Evolutionary conservation across 352 stramenopile species (phyloP), one percentile per base, ranked within the genome.

Genomic region (Phytophthora ohioensis): DNA sequence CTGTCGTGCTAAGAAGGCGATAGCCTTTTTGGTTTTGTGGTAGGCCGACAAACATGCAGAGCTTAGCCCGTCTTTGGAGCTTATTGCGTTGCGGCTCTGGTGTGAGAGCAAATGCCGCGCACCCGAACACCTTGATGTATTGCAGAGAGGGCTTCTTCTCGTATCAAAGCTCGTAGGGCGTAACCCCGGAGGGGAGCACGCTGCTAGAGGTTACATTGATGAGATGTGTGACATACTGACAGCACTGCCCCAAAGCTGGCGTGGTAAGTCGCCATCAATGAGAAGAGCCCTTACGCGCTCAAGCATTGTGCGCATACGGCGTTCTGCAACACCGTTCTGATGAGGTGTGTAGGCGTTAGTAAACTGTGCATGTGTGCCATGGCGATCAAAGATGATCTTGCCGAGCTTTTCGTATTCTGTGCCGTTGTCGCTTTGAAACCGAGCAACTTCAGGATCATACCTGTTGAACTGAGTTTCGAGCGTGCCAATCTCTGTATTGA

Each of bases 301-400:
- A 30, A 70, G 57, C 11, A 70, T 70, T 2, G 55, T 71, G 12
- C 64, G 56, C 64, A 71, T 71, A 4, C 21, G 21, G 21, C 48
- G 45, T n/a, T 69, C 62, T 5, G 56, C 64, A 15, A 62, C 64
- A 11, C 48, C 55, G 27, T 65, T 71, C n/a, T 65, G 21, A 43
- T 71, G 48, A 30, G 56, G 55, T 5, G 61, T 57, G 17, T 54
- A 60, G 0, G 54, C 63, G 17, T 71, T 65, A 0, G 64, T 71
- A 35, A 71, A 65, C 31, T 71, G 63, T 15, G 46, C 45, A 39
- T 59, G 63, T 13, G 63, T 70, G 2, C 53, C 38, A 10, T 65
- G 65, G 2, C 13, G 32, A 4, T 68, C n/a, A 17, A 68, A 61
- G 31, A 62, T 57, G 27, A 48, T 56, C 11, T 32, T 43, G 13